phyloP scores from a whole-genome alignment of 177 flowering plant genomes.

The Vitis hybrid region DNA sequence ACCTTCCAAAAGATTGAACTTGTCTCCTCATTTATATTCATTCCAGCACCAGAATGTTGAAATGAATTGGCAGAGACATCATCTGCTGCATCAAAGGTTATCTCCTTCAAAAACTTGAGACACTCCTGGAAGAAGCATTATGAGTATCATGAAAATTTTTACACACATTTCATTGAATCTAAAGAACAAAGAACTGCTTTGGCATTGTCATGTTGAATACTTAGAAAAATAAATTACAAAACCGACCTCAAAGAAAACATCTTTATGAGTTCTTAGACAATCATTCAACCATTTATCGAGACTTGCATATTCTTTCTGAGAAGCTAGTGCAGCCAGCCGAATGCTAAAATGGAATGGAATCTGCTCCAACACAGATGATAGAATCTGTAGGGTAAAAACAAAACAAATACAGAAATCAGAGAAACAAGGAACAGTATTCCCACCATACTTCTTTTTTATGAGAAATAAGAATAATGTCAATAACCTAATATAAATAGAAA shows the following conservation, averaged over 20 bases:
- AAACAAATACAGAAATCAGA: too few species aligned
- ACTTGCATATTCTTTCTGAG: conserved; percentile 58
- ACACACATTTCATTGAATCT: not conserved
- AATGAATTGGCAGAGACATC: conserved; percentile 43
- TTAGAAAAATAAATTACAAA: not conserved
- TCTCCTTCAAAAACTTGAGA: conserved; percentile 71
- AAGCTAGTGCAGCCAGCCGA: conserved; percentile 77
- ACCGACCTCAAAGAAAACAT: conserved; percentile 74
- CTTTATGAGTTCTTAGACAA: conserved; percentile 50
- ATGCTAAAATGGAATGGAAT: conserved; percentile 63
- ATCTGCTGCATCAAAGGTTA: conserved; percentile 37
- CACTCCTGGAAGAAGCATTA: conserved; percentile 64
- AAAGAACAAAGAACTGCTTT: not conserved
- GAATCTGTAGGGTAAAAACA: conserved; percentile 44
- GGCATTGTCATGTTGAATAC: too few species aligned
- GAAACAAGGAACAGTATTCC: too few species aligned
- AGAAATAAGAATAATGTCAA: too few species aligned
- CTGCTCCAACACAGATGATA: conserved; percentile 63
- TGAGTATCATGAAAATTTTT: not conserved
- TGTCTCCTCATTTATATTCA: conserved; percentile 51
- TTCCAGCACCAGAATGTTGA: conserved; percentile 48
- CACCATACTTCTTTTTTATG: too few species aligned
- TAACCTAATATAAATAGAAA: too few species aligned
- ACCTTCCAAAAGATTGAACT: conserved; percentile 71
- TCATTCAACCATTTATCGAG: conserved; percentile 81